These are phyloP conservation scores for Rhizopogon salebrosus DNA, from an alignment of 768 basidiomycete genomes.

Conservation along the genomic window DNA sequence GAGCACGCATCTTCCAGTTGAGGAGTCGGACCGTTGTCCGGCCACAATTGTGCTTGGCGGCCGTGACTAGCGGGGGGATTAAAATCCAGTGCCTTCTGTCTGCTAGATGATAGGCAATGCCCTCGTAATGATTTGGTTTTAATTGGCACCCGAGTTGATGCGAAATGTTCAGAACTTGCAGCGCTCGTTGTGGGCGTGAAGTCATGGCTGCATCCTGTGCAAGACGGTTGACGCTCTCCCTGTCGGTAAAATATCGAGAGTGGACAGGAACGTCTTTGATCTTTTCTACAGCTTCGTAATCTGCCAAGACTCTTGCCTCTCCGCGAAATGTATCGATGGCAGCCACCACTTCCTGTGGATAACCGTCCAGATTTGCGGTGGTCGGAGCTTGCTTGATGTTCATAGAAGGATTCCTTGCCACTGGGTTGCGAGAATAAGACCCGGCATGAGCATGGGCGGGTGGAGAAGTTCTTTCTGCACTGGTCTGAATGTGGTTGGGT, in stretches of 20 bases:
- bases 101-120: constrained; percentile 46
- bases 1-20: constrained; percentile 65
- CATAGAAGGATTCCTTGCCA: background rate
- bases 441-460: constrained; percentile 2
- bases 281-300: constrained; percentile 1
- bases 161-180: constrained; percentile 43
- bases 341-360: constrained; percentile 20
- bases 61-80: constrained; percentile 41
- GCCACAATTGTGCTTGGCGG: constrained; percentile 46
- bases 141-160: constrained; percentile 44
- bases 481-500: constrained; percentile 3
- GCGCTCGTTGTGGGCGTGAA: constrained; percentile 34
- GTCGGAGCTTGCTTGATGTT: background rate
- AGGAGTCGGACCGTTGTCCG: constrained; percentile 51
- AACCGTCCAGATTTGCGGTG: constrained; percentile 7
- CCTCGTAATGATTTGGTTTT: constrained; percentile 55
- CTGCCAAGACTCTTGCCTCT: constrained; percentile 9
- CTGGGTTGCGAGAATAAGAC: background rate
- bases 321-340: constrained; percentile 20
- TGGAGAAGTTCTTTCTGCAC: constrained; percentile 3
- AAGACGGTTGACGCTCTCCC: constrained; percentile 27
- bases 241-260: constrained; percentile 25
- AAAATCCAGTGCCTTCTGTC: constrained; percentile 42
- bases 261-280: constrained; percentile 19
- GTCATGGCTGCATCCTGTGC: constrained; percentile 30